These are phyloP conservation scores for Rasamsonia emersonii DNA, from an alignment of 2,329 filamentous ascomycete genomes.

Conservation along the genomic window DNA sequence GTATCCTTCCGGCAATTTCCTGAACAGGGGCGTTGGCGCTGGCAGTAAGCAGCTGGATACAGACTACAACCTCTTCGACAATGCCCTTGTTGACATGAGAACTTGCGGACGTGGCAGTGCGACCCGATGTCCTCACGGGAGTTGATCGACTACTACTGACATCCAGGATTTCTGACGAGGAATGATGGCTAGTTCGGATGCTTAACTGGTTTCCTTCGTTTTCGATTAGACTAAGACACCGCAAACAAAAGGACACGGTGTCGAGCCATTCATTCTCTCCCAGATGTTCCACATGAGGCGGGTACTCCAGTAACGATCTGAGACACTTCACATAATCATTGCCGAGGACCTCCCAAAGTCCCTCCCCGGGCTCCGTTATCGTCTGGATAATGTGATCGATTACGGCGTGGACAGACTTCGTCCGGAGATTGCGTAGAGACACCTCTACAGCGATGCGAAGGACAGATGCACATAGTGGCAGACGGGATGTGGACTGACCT, in stretches of 20 bases:
- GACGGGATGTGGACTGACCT: conserved; percentile 45
- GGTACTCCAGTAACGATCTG: conserved; percentile 59
- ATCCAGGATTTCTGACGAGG: conserved; percentile 20
- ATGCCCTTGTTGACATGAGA: conserved; percentile 23
- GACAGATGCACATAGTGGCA: conserved; percentile 62
- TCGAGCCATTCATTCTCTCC: conserved; percentile 58
- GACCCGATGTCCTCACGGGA: conserved; percentile 20
- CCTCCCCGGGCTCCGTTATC: conserved; percentile 53
- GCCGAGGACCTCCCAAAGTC: conserved; percentile 59
- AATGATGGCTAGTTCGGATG: conserved; percentile 18
- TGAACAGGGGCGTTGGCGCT: conserved; percentile 60
- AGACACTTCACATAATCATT: conserved; percentile 74
- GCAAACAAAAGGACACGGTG: conserved; percentile 62
- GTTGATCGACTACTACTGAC: conserved; percentile 19
- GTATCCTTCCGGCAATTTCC: conserved; percentile 47
- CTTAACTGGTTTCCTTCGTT: conserved; percentile 21
- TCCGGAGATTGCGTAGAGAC: conserved; percentile 58
- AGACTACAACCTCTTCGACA: conserved; percentile 53
- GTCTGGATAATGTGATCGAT: conserved; percentile 75
- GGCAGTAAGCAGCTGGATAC: conserved; percentile 55
- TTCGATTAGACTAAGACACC: conserved; percentile 41
- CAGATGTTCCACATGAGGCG: conserved; percentile 73
- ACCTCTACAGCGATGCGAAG: conserved; percentile 64
- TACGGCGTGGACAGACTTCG: conserved; percentile 69
- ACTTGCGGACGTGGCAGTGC: conserved; percentile 17